phyloP scores from a whole-genome alignment of 2,329 filamentous ascomycete species.

The Ceratocystis cacaofunesta region DNA sequence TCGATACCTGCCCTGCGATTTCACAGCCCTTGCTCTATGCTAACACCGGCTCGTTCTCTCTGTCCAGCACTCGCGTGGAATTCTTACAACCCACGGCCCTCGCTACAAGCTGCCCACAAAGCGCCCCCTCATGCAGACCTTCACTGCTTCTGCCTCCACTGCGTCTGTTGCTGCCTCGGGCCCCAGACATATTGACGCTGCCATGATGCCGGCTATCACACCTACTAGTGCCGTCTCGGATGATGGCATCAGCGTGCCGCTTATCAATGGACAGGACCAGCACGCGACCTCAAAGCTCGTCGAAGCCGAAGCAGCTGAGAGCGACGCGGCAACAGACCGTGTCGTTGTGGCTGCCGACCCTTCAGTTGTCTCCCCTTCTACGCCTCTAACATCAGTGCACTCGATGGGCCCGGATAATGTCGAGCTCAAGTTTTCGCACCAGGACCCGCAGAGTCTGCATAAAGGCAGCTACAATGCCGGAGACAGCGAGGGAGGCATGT shows the following conservation, averaged over 20 bases:
- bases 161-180: conserved; percentile 24
- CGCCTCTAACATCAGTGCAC: conserved; percentile 42
- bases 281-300: conserved; percentile 31
- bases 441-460: conserved; percentile 21
- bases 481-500: conserved; percentile 28
- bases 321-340: conserved; percentile 31
- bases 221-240: conserved; percentile 29
- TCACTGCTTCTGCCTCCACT: conserved; percentile 36
- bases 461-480: conserved; percentile 19
- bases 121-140: conserved; percentile 48
- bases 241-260: conserved; percentile 30
- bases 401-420: conserved; percentile 42
- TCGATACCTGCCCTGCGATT: not conserved
- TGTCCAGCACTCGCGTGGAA: conserved; percentile 25
- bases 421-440: conserved; percentile 39
- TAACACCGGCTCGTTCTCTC: not conserved
- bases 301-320: conserved; percentile 23
- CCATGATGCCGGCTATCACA: conserved; percentile 34
- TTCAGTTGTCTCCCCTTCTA: conserved; percentile 34
- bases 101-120: conserved; percentile 25
- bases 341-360: conserved; percentile 43
- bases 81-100: conserved; percentile 35
- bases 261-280: conserved; percentile 45
- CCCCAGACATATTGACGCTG: conserved; percentile 34
- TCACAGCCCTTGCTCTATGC: not conserved